A percentile compares a stretch with the other conserved stretches of the same genome.
phyloP scores from a whole-genome alignment of 305 asterid genomes.

The Rubia occidens region DNA sequence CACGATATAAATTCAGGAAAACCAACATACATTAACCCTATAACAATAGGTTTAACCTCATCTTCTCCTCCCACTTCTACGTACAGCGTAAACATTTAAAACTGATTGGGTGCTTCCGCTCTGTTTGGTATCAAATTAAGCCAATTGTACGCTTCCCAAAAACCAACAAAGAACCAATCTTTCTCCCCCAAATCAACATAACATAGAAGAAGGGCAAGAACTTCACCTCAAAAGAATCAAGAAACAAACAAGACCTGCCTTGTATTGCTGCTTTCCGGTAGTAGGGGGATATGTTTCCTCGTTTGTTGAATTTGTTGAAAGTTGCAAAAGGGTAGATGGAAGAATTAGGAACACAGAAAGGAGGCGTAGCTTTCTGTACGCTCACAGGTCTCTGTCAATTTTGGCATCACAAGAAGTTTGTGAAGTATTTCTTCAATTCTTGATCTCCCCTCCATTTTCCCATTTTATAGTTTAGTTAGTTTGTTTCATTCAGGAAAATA shows the following conservation, averaged over 20 bases:
- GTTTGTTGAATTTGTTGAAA: background rate
- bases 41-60: background rate
- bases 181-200: background rate
- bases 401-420: slow-evolving; percentile 14
- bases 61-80: too few species aligned
- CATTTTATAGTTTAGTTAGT: background rate
- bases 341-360: slow-evolving; percentile 1
- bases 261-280: background rate
- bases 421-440: slow-evolving; percentile 8
- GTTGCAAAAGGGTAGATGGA: slow-evolving; percentile 8
- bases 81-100: too few species aligned
- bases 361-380: background rate
- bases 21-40: background rate
- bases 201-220: background rate
- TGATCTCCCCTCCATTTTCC: background rate
- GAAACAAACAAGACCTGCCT: background rate
- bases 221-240: background rate
- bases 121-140: background rate
- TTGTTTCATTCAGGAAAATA: background rate
- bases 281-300: background rate
- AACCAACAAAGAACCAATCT: slow-evolving; percentile 4
- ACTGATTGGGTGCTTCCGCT: background rate
- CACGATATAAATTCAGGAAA: background rate
- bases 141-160: background rate
- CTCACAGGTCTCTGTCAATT: slow-evolving; percentile 15